phyloP scores from a whole-genome alignment of 2,329 filamentous ascomycete species.

The Ceratocystis diversiconidia region DNA sequence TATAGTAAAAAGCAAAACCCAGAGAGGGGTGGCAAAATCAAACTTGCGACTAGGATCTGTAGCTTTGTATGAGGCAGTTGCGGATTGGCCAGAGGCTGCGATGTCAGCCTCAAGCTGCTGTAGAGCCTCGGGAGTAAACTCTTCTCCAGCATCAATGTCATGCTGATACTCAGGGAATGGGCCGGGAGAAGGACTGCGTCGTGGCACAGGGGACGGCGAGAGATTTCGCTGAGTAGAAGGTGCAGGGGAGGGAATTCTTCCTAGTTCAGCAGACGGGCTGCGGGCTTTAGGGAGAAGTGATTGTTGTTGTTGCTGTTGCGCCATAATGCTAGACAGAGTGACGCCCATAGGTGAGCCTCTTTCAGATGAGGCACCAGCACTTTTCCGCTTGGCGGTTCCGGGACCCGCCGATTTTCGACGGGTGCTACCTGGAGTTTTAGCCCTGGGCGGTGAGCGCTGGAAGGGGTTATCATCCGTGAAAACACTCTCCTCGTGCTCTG shows the following conservation, averaged over 20 bases:
- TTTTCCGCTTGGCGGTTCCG: slow-evolving; percentile 29
- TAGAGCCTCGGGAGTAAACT: slow-evolving; percentile 87
- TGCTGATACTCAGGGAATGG: slow-evolving; percentile 17
- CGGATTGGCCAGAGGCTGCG: slow-evolving; percentile 37
- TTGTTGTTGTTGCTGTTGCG: slow-evolving; percentile 13
- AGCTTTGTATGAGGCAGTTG: slow-evolving; percentile 31
- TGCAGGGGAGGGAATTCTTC: slow-evolving; percentile 8
- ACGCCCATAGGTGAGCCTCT: slow-evolving; percentile 23
- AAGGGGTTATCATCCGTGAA: slow-evolving; percentile 91
- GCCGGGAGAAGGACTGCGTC: slow-evolving; percentile 16
- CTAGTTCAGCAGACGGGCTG: slow-evolving; percentile 5
- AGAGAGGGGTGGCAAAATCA: slow-evolving; percentile 49
- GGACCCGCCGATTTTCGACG: slow-evolving; percentile 36
- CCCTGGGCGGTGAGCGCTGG: slow-evolving; percentile 55
- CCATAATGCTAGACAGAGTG: slow-evolving; percentile 18
- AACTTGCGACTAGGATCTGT: slow-evolving; percentile 28
- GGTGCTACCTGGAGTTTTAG: slow-evolving; percentile 32
- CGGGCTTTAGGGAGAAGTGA: slow-evolving; percentile 1
- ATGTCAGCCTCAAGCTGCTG: slow-evolving; percentile 63
- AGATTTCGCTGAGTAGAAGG: slow-evolving; percentile 14
- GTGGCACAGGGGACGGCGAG: slow-evolving; percentile 16
- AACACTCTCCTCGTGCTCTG: slow-evolving; percentile 42
- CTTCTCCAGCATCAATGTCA: slow-evolving; percentile 58
- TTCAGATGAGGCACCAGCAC: slow-evolving; percentile 23
- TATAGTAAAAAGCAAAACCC: slow-evolving; percentile 55